Evolutionary conservation across 225 moss, liverwort and hornwort species (phyloP).

Genomic region (Antitrichia curtipendula): DNA sequence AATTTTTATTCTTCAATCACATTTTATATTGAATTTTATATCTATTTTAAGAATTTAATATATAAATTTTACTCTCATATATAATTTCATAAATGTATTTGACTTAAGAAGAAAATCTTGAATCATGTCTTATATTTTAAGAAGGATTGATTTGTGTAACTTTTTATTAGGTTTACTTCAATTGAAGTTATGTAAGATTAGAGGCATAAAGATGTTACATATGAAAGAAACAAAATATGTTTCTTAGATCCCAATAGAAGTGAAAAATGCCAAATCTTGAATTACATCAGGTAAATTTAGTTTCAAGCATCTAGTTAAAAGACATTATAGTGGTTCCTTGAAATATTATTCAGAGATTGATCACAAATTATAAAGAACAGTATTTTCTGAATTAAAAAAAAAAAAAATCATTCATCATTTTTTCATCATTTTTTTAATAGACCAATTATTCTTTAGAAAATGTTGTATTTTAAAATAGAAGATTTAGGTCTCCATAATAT

Average conservation of each 20-base stretch:
- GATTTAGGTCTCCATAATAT: too few relatives aligned
- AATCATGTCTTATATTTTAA: too few relatives aligned
- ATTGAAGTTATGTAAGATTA: background rate
- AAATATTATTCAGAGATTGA: background rate
- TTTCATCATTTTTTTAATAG: background rate
- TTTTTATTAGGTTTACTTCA: background rate
- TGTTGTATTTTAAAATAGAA: background rate
- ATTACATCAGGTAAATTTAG: background rate
- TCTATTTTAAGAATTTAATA: too few relatives aligned
- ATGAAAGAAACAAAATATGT: background rate
- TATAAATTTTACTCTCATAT: fast-evolving
- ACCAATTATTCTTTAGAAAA: background rate
- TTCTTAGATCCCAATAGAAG: background rate
- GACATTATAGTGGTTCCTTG: background rate
- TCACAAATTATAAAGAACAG: background rate
- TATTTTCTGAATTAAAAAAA: too few relatives aligned
- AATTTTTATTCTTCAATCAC: background rate
- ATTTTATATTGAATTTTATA: background rate
- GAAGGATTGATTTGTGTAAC: background rate
- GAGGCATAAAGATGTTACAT: background rate
- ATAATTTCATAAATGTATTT: too few relatives aligned
- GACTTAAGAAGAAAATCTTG: too few relatives aligned
- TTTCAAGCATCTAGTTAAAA: background rate
- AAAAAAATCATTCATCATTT: too few relatives aligned
- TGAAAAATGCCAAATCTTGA: background rate